phyloP scores from a whole-genome alignment of 2,329 filamentous ascomycete species.

The Intubia oerlemansii region DNA sequence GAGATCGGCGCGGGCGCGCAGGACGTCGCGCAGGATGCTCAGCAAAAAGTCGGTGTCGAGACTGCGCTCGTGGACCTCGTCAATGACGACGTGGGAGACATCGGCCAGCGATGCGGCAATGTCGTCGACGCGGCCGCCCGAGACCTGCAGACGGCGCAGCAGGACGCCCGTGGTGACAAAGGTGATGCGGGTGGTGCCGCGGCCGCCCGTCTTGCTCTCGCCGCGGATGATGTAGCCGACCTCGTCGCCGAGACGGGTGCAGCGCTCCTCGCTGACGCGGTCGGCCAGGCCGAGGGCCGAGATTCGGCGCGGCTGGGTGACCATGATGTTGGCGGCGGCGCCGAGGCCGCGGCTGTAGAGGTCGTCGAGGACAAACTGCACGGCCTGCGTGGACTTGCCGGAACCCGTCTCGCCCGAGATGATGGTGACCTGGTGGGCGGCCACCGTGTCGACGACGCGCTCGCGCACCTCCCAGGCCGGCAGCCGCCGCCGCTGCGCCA shows the following conservation, averaged over 20 bases:
- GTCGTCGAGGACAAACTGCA: slow-evolving; percentile 89
- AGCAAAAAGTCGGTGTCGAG: slow-evolving; percentile 89
- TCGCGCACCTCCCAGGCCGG: slow-evolving; percentile 78
- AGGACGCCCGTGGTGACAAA: slow-evolving; percentile 94
- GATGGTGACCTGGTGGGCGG: slow-evolving; percentile 69
- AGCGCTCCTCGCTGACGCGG: slow-evolving; percentile 77
- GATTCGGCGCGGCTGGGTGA: slow-evolving; percentile 86
- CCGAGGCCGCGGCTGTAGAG: slow-evolving; percentile 60
- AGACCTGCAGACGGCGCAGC: slow-evolving; percentile 74
- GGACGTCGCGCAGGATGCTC: slow-evolving; percentile 65
- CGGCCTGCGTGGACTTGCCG: slow-evolving; percentile 90
- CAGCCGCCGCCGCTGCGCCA: slow-evolving; percentile 46
- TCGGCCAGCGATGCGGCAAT: slow-evolving; percentile 66
- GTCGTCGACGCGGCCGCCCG: slow-evolving; percentile 59
- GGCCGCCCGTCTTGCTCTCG: slow-evolving; percentile 46
- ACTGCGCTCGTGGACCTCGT: slow-evolving; percentile 91
- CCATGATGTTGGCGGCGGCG: slow-evolving; percentile 67
- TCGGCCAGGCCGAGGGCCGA: slow-evolving; percentile 87
- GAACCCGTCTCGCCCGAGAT: slow-evolving; percentile 94
- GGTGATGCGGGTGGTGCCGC: slow-evolving; percentile 54
- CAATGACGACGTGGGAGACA: slow-evolving; percentile 85
- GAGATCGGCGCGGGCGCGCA: slow-evolving; percentile 52
- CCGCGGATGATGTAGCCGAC: slow-evolving; percentile 84
- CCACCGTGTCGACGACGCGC: slow-evolving; percentile 54
- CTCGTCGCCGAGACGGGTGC: slow-evolving; percentile 52